Conservation (phyloP, 331 rosid species). For the Rosa hybrid region DNA sequence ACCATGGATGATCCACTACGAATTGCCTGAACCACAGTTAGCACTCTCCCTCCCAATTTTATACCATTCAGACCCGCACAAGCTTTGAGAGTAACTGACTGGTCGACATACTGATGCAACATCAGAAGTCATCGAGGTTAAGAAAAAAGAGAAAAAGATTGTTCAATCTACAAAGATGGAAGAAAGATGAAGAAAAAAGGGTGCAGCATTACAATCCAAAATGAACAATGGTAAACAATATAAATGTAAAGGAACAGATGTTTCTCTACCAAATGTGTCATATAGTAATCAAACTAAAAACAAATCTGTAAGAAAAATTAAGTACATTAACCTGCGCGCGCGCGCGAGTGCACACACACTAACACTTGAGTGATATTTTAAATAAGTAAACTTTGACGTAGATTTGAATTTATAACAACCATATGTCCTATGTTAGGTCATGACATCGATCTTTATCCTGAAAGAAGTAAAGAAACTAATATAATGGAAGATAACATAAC, state of each 20-base stretch:
- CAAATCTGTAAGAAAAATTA: neutral
- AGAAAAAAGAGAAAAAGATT: constrained; percentile 6
- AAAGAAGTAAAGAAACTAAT: too few species aligned
- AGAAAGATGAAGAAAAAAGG: neutral
- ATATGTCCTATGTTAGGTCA: neutral
- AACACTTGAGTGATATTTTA: neutral
- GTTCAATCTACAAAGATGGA: neutral
- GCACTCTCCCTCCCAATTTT: constrained; percentile 75
- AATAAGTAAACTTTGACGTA: neutral
- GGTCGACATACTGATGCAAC: constrained; percentile 68
- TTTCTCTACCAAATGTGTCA: neutral
- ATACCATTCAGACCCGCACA: constrained; percentile 91
- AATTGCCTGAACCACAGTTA: constrained; percentile 74
- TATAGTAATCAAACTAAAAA: neutral
- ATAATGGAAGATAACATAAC: neutral
- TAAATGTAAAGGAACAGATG: neutral
- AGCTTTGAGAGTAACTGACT: constrained; percentile 75
- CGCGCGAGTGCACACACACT: neutral
- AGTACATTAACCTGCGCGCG: neutral
- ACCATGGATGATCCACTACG: constrained; percentile 54
- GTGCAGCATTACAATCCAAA: neutral
- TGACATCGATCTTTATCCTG: neutral
- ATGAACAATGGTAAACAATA: neutral
- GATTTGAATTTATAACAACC: neutral
- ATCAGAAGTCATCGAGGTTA: constrained; percentile 29